Evolutionary conservation across 805 yeast genomes (phyloP).

Genomic region (Nakazawaea pomicola): DNA sequence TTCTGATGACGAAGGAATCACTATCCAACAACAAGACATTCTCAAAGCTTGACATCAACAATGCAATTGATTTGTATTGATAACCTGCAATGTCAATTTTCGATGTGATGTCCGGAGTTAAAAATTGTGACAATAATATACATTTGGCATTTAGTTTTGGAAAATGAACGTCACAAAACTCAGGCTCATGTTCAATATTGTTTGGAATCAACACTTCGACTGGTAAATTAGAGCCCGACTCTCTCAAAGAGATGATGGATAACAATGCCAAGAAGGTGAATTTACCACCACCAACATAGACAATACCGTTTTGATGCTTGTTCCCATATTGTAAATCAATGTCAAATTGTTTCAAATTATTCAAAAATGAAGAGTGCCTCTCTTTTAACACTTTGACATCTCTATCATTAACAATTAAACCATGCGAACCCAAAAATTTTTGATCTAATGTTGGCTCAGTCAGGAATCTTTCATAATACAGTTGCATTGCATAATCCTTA

Average conservation of each 20-base stretch:
- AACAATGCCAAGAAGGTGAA: constrained; percentile 46
- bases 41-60: constrained; percentile 42
- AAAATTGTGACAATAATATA: constrained; percentile 31
- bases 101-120: constrained; percentile 25
- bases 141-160: constrained; percentile 38
- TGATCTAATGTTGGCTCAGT: constrained; percentile 10
- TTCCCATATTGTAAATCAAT: constrained; percentile 37
- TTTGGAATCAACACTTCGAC: constrained; percentile 36
- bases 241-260: constrained; percentile 39
- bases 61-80: constrained; percentile 33
- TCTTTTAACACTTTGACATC: constrained; percentile 37
- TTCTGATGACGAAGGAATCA: constrained; percentile 42
- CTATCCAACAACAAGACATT: constrained; percentile 40
- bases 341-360: constrained; percentile 31
- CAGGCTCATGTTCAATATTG: constrained; percentile 30
- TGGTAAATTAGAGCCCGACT: constrained; percentile 43
- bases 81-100: constrained; percentile 24
- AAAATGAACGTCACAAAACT: constrained; percentile 32
- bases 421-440: constrained; percentile 23
- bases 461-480: constrained; percentile 10
- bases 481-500: constrained; percentile 12
- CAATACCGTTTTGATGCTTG: constrained; percentile 39
- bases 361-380: constrained; percentile 40
- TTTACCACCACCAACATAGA: constrained; percentile 59
- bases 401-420: constrained; percentile 34